Base-by-base conservation (phyloP, 2,329 filamentous ascomycete species). In the Nectriaceae sp. region DNA sequence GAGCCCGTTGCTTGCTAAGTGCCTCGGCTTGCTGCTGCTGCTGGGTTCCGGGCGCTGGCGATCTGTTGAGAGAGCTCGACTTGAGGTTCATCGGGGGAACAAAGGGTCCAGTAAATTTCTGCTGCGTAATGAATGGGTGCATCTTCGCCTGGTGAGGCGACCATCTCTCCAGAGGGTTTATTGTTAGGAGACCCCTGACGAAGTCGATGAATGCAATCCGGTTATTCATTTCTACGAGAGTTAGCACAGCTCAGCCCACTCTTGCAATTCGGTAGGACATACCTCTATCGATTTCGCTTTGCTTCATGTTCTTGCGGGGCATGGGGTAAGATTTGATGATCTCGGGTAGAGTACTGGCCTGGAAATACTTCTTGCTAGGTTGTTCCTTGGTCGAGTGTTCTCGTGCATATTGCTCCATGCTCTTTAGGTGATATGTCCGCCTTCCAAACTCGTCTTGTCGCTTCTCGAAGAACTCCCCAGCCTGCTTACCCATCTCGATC, bases 291-390 rank as follows among this genome's bases (percentile, higher is more conserved):
- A 99, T 87, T 72, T 99, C 94, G 60, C 85, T 89, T 69, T 88
- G 91, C 75, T 99, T 99, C 94, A 99, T 99, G 65, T 97, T 97
- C 75, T 99, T 99, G 64, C 94, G 82, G 40, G 94, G 94, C 93
- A 99, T 97, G 5, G 94, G 89, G 66, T 99, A 99, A 47, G 89
- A 91, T 67, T 95, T 90, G 74, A 99, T 97, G 56, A 99, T 99
- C 58, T 99, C 94, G 4, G 93, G 93, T 44, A 99, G 75, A 2
- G 91, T 96, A 35, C 85, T 97, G 29, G 92, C 91, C 62, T 93
- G 89, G 74, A 99, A 99, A 70, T 99, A 99, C 73, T 97, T 97
- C 78, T 99, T 99, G 82, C 94, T 99, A 19, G 94, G 94, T 69
- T 97, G 94, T 70, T 99, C 94, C 69, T 99, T 99, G 29, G 91